Percentiles rank a stretch among this genome's conserved stretches.
phyloP scores from a whole-genome alignment of 257 asterid genomes.

The Scutellaria minor region DNA sequence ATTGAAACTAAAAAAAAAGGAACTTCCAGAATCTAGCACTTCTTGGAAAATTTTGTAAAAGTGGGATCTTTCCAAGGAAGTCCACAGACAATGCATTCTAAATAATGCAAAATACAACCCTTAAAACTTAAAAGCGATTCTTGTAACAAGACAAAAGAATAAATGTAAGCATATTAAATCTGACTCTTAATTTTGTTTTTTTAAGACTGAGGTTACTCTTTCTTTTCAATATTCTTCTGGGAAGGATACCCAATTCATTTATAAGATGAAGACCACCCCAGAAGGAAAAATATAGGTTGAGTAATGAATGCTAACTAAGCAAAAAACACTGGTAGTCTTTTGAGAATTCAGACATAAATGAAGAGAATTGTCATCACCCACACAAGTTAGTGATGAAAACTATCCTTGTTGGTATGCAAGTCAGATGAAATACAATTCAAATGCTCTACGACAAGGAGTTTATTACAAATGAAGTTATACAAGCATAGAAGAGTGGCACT shows the following conservation, averaged over 20 bases:
- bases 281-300: background rate
- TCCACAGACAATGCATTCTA: background rate
- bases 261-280: background rate
- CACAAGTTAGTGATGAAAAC: constrained; percentile 14
- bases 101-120: constrained; percentile 17
- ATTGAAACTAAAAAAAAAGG: background rate
- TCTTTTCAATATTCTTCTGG: background rate
- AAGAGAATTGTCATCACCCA: constrained; percentile 8
- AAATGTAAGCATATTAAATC: background rate
- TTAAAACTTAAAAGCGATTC: background rate
- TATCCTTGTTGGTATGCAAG: background rate
- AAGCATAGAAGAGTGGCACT: constrained; percentile 33
- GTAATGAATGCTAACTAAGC: background rate
- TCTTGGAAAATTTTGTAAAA: background rate
- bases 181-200: constrained; percentile 3
- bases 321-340: background rate
- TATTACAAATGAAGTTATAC: constrained; percentile 8
- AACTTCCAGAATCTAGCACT: constrained; percentile 9
- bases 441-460: constrained; percentile 2
- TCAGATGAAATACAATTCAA: constrained; percentile 3
- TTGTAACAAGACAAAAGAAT: constrained; percentile 15
- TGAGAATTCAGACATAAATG: constrained; percentile 18
- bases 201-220: constrained; percentile 20
- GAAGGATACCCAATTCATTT: background rate
- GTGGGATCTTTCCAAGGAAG: constrained; percentile 22